phyloP scores from a whole-genome alignment of 805 yeast species.

The Kuraishia ogatae region DNA sequence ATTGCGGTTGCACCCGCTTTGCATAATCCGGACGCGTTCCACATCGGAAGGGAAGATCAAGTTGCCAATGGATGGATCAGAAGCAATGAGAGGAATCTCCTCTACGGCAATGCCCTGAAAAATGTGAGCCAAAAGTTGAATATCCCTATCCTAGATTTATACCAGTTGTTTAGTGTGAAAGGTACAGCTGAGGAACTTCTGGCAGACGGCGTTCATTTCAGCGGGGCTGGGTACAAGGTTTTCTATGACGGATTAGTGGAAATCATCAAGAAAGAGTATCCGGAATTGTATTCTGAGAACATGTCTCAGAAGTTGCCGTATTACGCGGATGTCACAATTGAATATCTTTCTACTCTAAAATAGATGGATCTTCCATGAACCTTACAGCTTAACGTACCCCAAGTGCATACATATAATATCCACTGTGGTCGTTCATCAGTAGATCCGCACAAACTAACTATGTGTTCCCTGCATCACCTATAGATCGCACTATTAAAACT shows the following conservation, averaged over 20 bases:
- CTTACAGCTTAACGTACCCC: too few species aligned
- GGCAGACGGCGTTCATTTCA: constrained; percentile 38
- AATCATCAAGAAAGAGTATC: constrained; percentile 23
- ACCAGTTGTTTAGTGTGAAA: constrained; percentile 31
- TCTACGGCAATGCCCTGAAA: constrained; percentile 45
- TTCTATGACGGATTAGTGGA: constrained; percentile 24
- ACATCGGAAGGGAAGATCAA: constrained; percentile 11
- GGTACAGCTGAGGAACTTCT: constrained; percentile 20
- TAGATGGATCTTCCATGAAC: background rate
- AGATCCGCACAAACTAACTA: too few species aligned
- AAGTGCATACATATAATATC: too few species aligned
- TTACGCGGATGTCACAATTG: constrained; percentile 10
- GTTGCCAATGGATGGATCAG: constrained; percentile 32
- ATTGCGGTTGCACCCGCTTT: constrained; percentile 58
- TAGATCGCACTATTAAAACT: too few species aligned
- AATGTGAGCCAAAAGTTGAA: constrained; percentile 32
- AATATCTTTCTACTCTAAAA: background rate
- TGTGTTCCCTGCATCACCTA: too few species aligned
- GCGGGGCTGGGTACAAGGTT: constrained; percentile 28
- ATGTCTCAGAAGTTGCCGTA: constrained; percentile 12
- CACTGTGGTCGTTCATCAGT: too few species aligned
- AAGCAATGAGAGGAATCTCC: constrained; percentile 31
- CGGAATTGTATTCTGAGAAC: constrained; percentile 19
- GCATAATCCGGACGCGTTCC: constrained; percentile 38
- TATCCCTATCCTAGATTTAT: constrained; percentile 53